These are phyloP conservation scores for Magnaporthiopsis rhizophila DNA, from an alignment of 2,329 filamentous ascomycete species.

Conservation along the genomic window DNA sequence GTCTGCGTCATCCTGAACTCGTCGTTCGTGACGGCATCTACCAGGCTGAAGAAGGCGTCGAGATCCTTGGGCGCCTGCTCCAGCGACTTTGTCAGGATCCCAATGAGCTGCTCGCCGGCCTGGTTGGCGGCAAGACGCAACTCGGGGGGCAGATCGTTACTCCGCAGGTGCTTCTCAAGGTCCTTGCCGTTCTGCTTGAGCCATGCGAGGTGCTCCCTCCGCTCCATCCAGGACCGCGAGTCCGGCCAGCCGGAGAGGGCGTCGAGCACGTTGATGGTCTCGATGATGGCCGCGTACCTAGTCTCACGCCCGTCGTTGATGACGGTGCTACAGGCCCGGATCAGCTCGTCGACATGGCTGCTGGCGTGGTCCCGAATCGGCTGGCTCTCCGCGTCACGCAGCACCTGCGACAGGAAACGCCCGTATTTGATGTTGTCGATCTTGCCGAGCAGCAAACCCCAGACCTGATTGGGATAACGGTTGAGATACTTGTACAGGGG, in stretches of 20 bases:
- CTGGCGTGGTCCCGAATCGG: slow-evolving; percentile 68
- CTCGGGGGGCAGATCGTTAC: slow-evolving; percentile 59
- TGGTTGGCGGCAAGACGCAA: slow-evolving; percentile 83
- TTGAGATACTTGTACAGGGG: slow-evolving; percentile 92
- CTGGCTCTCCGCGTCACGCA: slow-evolving; percentile 66
- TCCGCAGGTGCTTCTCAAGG: slow-evolving; percentile 65
- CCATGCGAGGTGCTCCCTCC: slow-evolving; percentile 52
- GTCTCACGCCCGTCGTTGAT: slow-evolving; percentile 61
- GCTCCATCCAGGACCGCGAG: slow-evolving; percentile 64
- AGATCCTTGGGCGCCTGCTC: slow-evolving; percentile 66
- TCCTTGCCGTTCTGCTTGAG: slow-evolving; percentile 64
- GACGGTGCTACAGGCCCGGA: slow-evolving; percentile 57
- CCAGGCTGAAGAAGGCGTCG: slow-evolving; percentile 75
- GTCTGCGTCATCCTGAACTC: slow-evolving; percentile 71
- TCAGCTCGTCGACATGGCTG: slow-evolving; percentile 63
- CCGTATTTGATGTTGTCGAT: slow-evolving; percentile 83
- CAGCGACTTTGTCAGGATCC: slow-evolving; percentile 74
- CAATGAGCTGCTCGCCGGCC: slow-evolving; percentile 79
- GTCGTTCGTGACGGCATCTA: slow-evolving; percentile 76
- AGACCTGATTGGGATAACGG: slow-evolving; percentile 82
- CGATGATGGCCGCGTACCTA: slow-evolving; percentile 63
- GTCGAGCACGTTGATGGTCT: slow-evolving; percentile 77
- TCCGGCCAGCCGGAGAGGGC: slow-evolving; percentile 63
- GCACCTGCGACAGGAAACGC: slow-evolving; percentile 80
- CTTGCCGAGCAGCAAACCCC: slow-evolving; percentile 69